phyloP scores from a whole-genome alignment of 129 eudicot species.

The Smallanthus sonchifolius region DNA sequence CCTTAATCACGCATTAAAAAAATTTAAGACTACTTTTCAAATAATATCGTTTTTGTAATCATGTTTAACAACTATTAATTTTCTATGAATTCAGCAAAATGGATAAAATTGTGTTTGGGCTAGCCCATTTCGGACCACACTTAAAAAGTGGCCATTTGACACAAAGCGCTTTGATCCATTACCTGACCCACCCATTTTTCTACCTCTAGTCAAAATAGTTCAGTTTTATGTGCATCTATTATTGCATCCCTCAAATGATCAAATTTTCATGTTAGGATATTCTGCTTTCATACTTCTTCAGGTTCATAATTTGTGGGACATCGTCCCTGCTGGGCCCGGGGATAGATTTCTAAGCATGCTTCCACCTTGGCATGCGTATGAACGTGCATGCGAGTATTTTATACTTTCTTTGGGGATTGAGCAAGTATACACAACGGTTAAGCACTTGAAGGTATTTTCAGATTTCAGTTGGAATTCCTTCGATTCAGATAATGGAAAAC shows the following conservation, averaged over 20 bases:
- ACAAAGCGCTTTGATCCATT: neutral
- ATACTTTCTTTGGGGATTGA: constrained; percentile 64
- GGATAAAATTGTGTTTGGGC: neutral
- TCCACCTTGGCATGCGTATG: constrained; percentile 99
- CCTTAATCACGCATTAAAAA: neutral
- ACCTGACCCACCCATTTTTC: neutral
- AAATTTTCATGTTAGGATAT: neutral
- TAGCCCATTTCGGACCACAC: neutral
- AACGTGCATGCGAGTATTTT: constrained; percentile 87
- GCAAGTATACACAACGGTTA: constrained; percentile 80
- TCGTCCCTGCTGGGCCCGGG: constrained; percentile 83
- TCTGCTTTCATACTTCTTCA: constrained; percentile 20
- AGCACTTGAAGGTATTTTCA: constrained; percentile 63
- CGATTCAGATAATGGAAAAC: constrained; percentile 2
- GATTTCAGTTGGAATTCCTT: neutral
- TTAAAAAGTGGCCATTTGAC: neutral
- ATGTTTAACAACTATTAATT: neutral
- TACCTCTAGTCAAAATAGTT: neutral
- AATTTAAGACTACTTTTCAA: neutral
- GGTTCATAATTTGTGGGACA: constrained; percentile 61
- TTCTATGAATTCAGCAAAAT: neutral
- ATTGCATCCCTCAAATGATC: constrained; percentile 1
- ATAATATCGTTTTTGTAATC: neutral
- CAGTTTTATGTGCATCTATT: neutral
- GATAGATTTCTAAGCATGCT: constrained; percentile 96